A percentile compares a stretch with the other conserved stretches of the same genome.
Conservation (phyloP, 2,329 filamentous ascomycete species). For the Hymenoscyphus salicellus region DNA sequence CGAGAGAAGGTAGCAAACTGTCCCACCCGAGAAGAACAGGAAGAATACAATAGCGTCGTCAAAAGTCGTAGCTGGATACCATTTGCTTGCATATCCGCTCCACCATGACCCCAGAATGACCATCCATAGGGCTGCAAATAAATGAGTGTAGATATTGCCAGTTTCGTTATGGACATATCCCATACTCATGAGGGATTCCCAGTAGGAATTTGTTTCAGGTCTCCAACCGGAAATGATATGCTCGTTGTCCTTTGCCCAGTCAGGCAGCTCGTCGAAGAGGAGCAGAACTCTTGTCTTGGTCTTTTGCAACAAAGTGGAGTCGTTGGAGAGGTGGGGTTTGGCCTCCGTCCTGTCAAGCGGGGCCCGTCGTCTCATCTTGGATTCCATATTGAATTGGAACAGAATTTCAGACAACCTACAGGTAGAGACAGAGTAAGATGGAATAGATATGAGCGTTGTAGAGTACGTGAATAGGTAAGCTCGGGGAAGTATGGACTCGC, state of each 20-base stretch:
- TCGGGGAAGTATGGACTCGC: too few relatives aligned
- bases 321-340: neutral
- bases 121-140: neutral
- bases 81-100: neutral
- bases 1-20: neutral
- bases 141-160: neutral
- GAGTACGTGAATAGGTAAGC: too few relatives aligned
- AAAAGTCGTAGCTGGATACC: neutral
- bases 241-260: neutral
- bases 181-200: neutral
- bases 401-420: too few relatives aligned
- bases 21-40: neutral
- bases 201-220: neutral
- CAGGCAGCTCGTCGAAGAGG: neutral
- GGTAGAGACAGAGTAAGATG: too few relatives aligned
- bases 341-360: neutral
- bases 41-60: neutral
- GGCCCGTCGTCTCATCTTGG: neutral
- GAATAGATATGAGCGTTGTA: too few relatives aligned
- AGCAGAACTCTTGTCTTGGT: neutral
- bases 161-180: neutral
- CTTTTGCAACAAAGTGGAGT: neutral
- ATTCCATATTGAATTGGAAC: neutral
- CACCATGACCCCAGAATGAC: neutral
- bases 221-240: neutral